A percentile compares a stretch with the other conserved stretches of the same genome.
phyloP scores from a whole-genome alignment of 441 rosid genomes.

The Manihot esculenta region DNA sequence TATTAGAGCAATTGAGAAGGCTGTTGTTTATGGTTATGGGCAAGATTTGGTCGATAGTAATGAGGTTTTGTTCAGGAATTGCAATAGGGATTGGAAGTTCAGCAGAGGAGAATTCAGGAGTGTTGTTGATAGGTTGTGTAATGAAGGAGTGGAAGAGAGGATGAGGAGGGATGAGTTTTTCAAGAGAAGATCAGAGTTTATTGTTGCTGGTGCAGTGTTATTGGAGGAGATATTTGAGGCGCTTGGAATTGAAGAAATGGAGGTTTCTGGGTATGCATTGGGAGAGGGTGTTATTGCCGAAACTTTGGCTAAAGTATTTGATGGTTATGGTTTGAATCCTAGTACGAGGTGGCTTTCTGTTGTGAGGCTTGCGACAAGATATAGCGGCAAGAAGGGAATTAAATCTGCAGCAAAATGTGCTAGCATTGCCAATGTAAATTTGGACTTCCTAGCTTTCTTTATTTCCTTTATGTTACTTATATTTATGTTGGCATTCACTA shows the following conservation, averaged over 20 bases:
- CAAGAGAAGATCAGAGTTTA: conserved; percentile 60
- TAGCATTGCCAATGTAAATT: conserved; percentile 55
- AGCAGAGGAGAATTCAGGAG: conserved; percentile 38
- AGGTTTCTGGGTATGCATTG: conserved; percentile 58
- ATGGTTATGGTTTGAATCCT: conserved; percentile 49
- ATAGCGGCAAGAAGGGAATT: conserved; percentile 47
- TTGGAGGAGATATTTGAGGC: conserved; percentile 60
- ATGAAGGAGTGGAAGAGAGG: conserved; percentile 43
- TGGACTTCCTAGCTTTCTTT: conserved; percentile 1
- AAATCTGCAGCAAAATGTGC: conserved; percentile 54
- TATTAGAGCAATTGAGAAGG: conserved; percentile 57
- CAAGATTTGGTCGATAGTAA: conserved; percentile 20
- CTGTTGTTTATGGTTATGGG: conserved; percentile 49
- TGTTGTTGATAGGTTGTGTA: conserved; percentile 48
- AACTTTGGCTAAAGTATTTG: conserved; percentile 38
- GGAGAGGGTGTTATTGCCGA: conserved; percentile 72
- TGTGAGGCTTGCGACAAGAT: conserved; percentile 44
- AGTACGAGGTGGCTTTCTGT: conserved; percentile 63
- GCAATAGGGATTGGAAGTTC: conserved; percentile 63
- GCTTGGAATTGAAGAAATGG: conserved; percentile 61
- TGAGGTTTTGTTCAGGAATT: conserved; percentile 27
- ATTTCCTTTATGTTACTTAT: not conserved
- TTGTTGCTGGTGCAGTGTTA: conserved; percentile 65
- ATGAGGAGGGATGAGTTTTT: conserved; percentile 48
- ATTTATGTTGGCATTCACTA: too few relatives aligned